A percentile compares a stretch with the other conserved stretches of the same genome.
Evolutionary conservation across 2,329 filamentous ascomycete species (phyloP).

Genomic region (Pezicula radicicola): DNA sequence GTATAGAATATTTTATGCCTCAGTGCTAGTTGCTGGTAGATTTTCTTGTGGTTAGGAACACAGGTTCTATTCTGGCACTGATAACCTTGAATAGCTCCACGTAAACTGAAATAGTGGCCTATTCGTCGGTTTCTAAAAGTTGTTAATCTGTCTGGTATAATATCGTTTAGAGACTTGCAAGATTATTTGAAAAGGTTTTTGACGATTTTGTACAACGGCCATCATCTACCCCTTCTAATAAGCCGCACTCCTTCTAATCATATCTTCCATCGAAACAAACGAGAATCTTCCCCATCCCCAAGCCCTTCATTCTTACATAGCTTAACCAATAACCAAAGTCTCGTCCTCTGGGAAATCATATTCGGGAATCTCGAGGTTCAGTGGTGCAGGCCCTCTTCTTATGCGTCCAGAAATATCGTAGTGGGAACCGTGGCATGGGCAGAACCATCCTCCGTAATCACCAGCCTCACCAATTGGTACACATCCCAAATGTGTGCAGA

Average conservation of each 20-base stretch:
- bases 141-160: no score
- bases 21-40: no score
- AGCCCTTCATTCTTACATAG: neutral
- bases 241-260: constrained; percentile 38
- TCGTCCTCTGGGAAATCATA: constrained; percentile 93
- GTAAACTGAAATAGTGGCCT: constrained; percentile 5
- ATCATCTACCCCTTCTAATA: constrained; percentile 31
- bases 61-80: no score
- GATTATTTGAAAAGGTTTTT: constrained; percentile 7
- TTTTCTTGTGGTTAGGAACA: no score
- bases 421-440: constrained; percentile 99
- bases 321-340: constrained; percentile 88
- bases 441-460: constrained; percentile 99
- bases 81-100: neutral
- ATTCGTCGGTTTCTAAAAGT: neutral
- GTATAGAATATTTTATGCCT: no score
- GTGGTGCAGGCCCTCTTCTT: constrained; percentile 92
- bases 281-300: constrained; percentile 4
- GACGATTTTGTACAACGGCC: constrained; percentile 31
- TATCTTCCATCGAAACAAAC: constrained; percentile 47
- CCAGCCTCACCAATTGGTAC: constrained; percentile 98
- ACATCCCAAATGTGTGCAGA: constrained; percentile 99
- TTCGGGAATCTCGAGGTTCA: constrained; percentile 92
- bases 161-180: neutral
- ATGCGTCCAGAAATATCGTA: constrained; percentile 99